Conservation (phyloP, 202 grass and related monocot genomes). For the Cymbopogon flexuosus region DNA sequence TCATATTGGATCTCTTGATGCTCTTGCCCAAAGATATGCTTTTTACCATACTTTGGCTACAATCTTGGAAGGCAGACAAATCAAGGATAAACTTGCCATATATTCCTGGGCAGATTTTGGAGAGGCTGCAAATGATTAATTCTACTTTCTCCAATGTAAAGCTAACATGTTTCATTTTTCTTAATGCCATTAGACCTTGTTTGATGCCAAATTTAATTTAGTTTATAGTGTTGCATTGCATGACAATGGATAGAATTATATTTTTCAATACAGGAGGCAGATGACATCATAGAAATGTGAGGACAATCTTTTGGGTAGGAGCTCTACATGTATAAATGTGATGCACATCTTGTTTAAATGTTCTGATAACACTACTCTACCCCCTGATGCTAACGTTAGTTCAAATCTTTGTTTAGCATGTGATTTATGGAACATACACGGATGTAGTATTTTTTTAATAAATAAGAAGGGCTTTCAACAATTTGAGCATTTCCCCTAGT, state of each 20-base stretch:
- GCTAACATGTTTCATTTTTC: not conserved
- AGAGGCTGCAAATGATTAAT: not conserved
- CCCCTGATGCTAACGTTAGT: not conserved
- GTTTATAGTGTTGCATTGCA: not conserved
- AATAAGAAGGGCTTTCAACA: not conserved
- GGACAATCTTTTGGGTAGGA: not conserved
- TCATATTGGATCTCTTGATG: not conserved
- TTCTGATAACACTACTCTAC: not conserved
- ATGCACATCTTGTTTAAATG: not conserved
- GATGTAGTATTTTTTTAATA: too few species aligned
- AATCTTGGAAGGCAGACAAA: not conserved
- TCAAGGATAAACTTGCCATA: not conserved
- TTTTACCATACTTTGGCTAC: not conserved
- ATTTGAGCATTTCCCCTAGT: not conserved
- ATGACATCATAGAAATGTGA: not conserved
- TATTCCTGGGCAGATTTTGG: not conserved
- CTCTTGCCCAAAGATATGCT: not conserved
- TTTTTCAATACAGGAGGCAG: not conserved
- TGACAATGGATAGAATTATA: not conserved
- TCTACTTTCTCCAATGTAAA: not conserved
- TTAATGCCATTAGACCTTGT: not conserved
- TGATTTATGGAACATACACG: too few species aligned
- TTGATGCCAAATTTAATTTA: not conserved
- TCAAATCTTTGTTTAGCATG: too few species aligned
- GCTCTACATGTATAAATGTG: not conserved